Percentiles rank a stretch among this genome's conserved stretches.
Conservation (phyloP, 306 rosid species). For the Prunus mume region DNA sequence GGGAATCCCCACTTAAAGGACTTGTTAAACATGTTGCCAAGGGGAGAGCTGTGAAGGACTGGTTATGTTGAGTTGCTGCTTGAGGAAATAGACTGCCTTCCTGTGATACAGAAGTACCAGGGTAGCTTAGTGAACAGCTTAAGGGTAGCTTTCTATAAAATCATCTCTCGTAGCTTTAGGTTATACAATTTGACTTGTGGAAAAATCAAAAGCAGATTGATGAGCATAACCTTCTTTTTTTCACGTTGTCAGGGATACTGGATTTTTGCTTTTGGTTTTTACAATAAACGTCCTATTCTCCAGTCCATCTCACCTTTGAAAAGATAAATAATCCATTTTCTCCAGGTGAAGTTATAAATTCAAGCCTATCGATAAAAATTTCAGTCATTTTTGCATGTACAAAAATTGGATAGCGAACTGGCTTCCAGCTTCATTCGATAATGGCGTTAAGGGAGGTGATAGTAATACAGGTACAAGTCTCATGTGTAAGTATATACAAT, state of each 20-base stretch:
- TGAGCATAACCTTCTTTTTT: neutral
- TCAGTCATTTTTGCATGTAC: neutral
- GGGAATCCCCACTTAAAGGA: conserved; percentile 59
- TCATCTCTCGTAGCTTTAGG: no score
- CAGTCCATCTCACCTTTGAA: no score
- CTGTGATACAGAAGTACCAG: no score
- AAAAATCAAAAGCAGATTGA: no score
- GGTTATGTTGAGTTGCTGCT: conserved; percentile 38
- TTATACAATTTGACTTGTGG: neutral
- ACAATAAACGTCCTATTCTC: no score
- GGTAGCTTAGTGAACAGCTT: no score
- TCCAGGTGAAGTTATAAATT: neutral
- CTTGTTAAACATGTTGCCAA: conserved; percentile 64
- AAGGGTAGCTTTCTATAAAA: no score
- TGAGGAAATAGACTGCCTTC: neutral
- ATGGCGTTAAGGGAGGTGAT: neutral
- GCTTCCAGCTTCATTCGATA: neutral
- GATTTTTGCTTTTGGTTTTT: neutral
- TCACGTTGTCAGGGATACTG: neutral
- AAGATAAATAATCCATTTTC: neutral
- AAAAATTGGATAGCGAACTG: neutral
- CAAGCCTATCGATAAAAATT: neutral
- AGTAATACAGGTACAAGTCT: neutral
- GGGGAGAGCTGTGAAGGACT: conserved; percentile 59
- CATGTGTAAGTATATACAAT: neutral